These are phyloP conservation scores for Saposhnikovia divaricata DNA, from an alignment of 129 eudicot species.

Conservation along the genomic window DNA sequence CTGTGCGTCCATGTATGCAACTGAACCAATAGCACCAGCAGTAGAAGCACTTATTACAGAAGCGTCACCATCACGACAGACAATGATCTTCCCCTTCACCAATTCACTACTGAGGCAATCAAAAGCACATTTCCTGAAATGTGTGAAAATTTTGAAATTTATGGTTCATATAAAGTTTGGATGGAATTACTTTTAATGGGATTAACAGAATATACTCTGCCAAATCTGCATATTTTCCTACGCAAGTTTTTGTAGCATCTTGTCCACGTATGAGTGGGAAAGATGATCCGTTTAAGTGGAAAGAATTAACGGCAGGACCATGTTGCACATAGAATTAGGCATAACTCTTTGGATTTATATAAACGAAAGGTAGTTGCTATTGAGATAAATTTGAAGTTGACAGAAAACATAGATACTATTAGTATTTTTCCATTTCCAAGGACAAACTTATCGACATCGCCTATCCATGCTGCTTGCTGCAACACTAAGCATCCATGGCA, in stretches of 20 bases:
- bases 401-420: too few relatives aligned
- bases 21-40: constrained; percentile 32
- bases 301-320: not conserved
- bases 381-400: too few relatives aligned
- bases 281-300: not conserved
- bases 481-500: too few relatives aligned
- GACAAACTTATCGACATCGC: too few relatives aligned
- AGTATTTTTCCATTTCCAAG: not conserved
- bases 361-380: too few relatives aligned
- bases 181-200: too few relatives aligned
- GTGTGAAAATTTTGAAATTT: too few relatives aligned
- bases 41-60: not conserved
- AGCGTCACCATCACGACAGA: constrained; percentile 3
- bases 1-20: not conserved
- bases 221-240: not conserved
- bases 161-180: too few relatives aligned
- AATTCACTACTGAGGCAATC: constrained; percentile 24
- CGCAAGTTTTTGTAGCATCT: not conserved
- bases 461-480: too few relatives aligned
- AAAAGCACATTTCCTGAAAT: constrained; percentile 9
- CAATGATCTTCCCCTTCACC: constrained; percentile 41
- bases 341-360: too few relatives aligned
- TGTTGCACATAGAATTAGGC: not conserved
- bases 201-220: too few relatives aligned
- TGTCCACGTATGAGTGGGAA: not conserved